These are phyloP conservation scores for Phanerodontia chrysosporium DNA, from an alignment of 768 basidiomycete species.

Conservation along the genomic window DNA sequence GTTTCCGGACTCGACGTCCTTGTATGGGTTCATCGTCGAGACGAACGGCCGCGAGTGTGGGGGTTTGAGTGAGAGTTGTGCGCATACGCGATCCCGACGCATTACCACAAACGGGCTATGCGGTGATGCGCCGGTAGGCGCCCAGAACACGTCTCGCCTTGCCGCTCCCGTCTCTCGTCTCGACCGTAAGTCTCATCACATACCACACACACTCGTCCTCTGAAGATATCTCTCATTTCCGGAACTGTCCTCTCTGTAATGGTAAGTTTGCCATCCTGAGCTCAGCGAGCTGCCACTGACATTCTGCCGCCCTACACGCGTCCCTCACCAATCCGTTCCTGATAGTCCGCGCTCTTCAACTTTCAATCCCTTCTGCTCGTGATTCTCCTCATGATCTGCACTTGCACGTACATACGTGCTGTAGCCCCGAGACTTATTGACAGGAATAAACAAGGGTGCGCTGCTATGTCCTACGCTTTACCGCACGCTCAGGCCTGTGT, in stretches of 20 bases:
- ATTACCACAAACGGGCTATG: too few species aligned
- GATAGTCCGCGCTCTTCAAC: slow-evolving; percentile 98
- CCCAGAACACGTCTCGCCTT: too few species aligned
- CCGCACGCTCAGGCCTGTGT: background rate
- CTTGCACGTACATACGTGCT: slow-evolving; percentile 91
- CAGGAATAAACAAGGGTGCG: slow-evolving; percentile 89
- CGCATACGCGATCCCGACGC: background rate
- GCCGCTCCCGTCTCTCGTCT: too few species aligned
- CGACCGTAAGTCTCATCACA: too few species aligned
- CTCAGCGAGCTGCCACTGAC: background rate
- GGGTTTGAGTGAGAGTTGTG: background rate
- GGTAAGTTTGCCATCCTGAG: background rate
- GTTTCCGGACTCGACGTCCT: slow-evolving; percentile 10
- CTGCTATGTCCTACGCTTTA: background rate
- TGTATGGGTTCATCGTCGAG: slow-evolving; percentile 9
- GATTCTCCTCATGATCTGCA: slow-evolving; percentile 91
- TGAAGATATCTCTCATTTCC: too few species aligned
- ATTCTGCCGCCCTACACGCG: background rate
- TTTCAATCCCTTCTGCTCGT: slow-evolving; percentile 94
- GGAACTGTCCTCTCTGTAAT: too few species aligned
- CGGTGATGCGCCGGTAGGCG: too few species aligned
- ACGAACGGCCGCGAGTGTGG: background rate
- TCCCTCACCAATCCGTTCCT: too few species aligned
- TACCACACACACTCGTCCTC: too few species aligned
- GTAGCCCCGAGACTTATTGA: slow-evolving; percentile 89